Conservation (phyloP, 208 protist genomes). For the Herpetomonas tarakana region DNA sequence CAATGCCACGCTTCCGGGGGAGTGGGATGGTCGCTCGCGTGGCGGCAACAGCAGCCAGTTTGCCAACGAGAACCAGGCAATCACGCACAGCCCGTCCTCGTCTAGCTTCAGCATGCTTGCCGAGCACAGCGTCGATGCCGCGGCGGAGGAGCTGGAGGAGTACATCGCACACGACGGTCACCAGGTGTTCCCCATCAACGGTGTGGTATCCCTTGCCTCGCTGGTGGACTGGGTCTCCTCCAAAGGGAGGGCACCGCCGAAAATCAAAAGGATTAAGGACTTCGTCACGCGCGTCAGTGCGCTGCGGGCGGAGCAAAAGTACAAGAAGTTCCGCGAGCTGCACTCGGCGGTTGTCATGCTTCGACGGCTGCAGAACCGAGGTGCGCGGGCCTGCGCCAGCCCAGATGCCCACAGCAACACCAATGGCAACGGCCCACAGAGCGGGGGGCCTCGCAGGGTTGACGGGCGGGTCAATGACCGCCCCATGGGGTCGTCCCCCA, state of each 20-base stretch:
- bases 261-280: constrained; percentile 26
- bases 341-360: constrained; percentile 65
- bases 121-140: not conserved
- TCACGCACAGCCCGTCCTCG: not conserved
- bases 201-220: constrained; percentile 30
- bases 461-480: not conserved
- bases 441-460: too few species aligned
- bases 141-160: constrained; percentile 17
- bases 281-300: constrained; percentile 44
- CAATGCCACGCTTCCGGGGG: not conserved
- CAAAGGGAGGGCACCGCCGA: constrained; percentile 30
- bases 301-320: constrained; percentile 51
- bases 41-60: too few species aligned
- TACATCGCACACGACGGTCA: constrained; percentile 17
- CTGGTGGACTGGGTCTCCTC: constrained; percentile 63
- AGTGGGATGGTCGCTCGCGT: not conserved
- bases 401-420: not conserved
- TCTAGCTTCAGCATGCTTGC: not conserved
- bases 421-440: not conserved
- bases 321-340: constrained; percentile 42
- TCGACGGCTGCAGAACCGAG: constrained; percentile 43
- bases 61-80: too few species aligned
- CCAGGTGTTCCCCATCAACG: constrained; percentile 28
- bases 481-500: not conserved
- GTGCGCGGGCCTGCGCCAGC: not conserved